Conservation (phyloP, 352 stramenopile species). For the Pythium rhizo-oryzae region DNA sequence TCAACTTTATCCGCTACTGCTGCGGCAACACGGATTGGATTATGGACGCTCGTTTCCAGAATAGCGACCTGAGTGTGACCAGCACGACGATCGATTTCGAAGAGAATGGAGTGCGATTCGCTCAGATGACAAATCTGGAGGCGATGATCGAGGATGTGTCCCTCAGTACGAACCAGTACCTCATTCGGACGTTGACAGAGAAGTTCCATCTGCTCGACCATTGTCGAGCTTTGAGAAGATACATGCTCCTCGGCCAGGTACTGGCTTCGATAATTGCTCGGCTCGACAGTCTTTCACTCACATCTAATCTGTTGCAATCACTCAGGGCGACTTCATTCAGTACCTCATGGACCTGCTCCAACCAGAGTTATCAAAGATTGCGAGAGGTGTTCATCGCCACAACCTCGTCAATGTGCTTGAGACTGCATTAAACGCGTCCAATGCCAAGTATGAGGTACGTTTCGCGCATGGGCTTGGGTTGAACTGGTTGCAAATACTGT, state of each 20-base stretch:
- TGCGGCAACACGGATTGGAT: constrained; percentile 90
- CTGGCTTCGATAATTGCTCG: neutral
- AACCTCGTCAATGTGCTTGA: constrained; percentile 95
- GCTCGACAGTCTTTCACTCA: neutral
- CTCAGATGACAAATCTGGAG: constrained; percentile 70
- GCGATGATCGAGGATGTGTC: constrained; percentile 81
- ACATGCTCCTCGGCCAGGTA: constrained; percentile 97
- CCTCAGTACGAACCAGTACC: constrained; percentile 83
- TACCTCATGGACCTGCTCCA: constrained; percentile 95
- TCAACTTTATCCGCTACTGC: constrained; percentile 98
- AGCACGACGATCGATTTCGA: constrained; percentile 48
- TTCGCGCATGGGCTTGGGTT: neutral
- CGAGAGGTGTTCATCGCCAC: constrained; percentile 94
- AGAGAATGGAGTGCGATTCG: constrained; percentile 69
- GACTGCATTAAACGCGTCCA: constrained; percentile 93
- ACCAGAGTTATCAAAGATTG: constrained; percentile 90
- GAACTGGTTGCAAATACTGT: neutral
- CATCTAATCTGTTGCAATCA: neutral
- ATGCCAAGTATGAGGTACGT: constrained; percentile 93
- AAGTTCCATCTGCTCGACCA: constrained; percentile 95
- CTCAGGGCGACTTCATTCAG: constrained; percentile 96
- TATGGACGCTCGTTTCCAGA: constrained; percentile 51
- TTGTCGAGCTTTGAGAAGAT: constrained; percentile 96
- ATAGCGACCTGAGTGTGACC: constrained; percentile 38
- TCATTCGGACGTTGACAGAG: constrained; percentile 93